Evolutionary conservation across 2,329 filamentous ascomycete genomes (phyloP).

Genomic region (Fusarium aywerte): DNA sequence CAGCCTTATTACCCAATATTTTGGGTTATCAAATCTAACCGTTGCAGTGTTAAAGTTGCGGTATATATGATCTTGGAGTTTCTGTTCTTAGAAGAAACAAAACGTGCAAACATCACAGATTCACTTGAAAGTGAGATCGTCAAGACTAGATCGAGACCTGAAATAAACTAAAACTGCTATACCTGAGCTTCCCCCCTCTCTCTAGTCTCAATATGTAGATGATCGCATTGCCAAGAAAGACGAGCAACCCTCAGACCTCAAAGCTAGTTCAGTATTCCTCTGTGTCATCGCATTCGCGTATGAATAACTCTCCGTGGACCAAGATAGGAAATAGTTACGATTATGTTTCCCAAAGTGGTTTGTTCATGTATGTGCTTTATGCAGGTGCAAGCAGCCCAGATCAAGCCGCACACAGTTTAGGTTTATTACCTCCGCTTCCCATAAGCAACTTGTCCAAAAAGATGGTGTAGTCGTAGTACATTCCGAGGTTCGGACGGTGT

Average conservation of each 20-base stretch:
- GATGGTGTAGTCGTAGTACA: slow-evolving; percentile 31
- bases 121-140: not conserved
- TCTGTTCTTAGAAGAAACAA: not conserved
- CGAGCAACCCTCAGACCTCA: not conserved
- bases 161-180: not conserved
- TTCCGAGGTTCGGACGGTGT: slow-evolving; percentile 27
- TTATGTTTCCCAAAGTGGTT: not conserved
- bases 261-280: not conserved
- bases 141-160: not conserved
- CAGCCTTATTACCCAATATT: slow-evolving; percentile 25
- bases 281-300: not conserved
- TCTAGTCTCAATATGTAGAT: not conserved
- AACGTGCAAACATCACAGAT: not conserved
- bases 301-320: slow-evolving; percentile 11
- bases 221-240: not conserved
- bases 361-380: not conserved
- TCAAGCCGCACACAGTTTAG: not conserved
- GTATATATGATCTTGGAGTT: not conserved
- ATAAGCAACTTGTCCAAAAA: not conserved
- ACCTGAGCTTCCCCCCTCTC: not conserved
- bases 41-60: not conserved
- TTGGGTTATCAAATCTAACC: not conserved
- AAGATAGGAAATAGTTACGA: slow-evolving; percentile 25
- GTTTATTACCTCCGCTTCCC: slow-evolving; percentile 6
- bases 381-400: slow-evolving; percentile 10